Base-by-base conservation (phyloP, 78 protist genomes). In the Dictyostelium intermedium region DNA sequence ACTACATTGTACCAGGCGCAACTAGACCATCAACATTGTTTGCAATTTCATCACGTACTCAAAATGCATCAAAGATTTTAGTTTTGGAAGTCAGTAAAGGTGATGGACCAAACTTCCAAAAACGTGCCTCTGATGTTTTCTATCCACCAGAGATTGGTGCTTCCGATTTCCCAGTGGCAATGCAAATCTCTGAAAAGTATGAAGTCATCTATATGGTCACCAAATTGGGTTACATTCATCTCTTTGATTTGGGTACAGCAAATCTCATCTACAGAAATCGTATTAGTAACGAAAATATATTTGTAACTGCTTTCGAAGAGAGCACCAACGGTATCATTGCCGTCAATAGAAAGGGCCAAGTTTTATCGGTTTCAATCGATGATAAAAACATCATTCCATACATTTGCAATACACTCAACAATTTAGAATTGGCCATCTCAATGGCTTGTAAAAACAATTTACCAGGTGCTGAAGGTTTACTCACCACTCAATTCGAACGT, bases 141-240 rank as follows among this genome's bases (percentile, higher is more conserved):
- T 96, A 91, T 80, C 94, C 97, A 96, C 98, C 99, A 9, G 98
- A 96, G 18, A 99, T 98, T 82, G 98, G 97, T 14, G 96, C 98
- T 14, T 72, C 56, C 32, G 99, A 99, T 87, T 99, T 99, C 98
- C 99, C 99, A 14, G 99, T 99, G 13, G 98, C 99, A 77, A 97
- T 99, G 99, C 98, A 98, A 76, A 34, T 96, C 81, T 72, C 95
- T 53, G 97, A 91, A 66, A 95, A 96, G 95, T 96, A 96, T 85
- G 97, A 97, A 43, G 80, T 98, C 43, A 43, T 98, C 92, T 99
- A 80, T 96, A 45, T 99, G 91, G 84, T 99, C 93, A 98, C 99
- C 72, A 97, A 98, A 95, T 72, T 92, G 73, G 99, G 99, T 35
- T 97, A 96, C 98, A 35, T 97, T 43, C 98, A 96, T 82, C 37